Conservation (phyloP, 352 stramenopile genomes). For the Phytophthora hibernalis region DNA sequence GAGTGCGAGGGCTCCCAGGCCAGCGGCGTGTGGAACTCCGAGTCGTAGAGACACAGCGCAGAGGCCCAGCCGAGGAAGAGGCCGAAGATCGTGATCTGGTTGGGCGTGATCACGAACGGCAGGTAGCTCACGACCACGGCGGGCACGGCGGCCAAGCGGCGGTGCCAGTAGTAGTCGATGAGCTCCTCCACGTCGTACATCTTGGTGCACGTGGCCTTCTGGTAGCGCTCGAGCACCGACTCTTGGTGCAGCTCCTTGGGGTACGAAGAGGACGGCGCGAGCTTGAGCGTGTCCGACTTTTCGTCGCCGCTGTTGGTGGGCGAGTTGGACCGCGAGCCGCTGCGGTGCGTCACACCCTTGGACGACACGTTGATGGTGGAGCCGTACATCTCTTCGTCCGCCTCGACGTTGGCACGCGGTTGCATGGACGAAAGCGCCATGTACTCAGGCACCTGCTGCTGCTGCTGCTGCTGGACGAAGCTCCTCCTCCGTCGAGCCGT, state of each 20-base stretch:
- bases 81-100: constrained; percentile 88
- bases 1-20: constrained; percentile 65
- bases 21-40: constrained; percentile 79
- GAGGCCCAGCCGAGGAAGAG: constrained; percentile 73
- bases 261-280: constrained; percentile 31
- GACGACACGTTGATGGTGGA: constrained; percentile 32
- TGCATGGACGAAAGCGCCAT: constrained; percentile 21
- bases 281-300: constrained; percentile 35
- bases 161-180: constrained; percentile 87
- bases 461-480: background rate
- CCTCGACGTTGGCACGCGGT: constrained; percentile 14
- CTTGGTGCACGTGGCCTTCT: constrained; percentile 77
- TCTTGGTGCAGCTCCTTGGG: constrained; percentile 43
- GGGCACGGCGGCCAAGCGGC: constrained; percentile 70
- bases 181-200: constrained; percentile 91
- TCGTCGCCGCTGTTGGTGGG: constrained; percentile 48
- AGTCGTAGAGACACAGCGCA: constrained; percentile 79
- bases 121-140: constrained; percentile 86
- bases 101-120: constrained; percentile 85
- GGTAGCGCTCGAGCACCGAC: constrained; percentile 69
- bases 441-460: background rate
- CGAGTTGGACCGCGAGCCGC: constrained; percentile 47
- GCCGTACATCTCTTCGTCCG: constrained; percentile 30
- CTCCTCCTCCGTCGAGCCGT: constrained; percentile 12
- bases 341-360: constrained; percentile 39